Conservation (phyloP, 129 eudicot genomes). For the Tagetes patula region DNA sequence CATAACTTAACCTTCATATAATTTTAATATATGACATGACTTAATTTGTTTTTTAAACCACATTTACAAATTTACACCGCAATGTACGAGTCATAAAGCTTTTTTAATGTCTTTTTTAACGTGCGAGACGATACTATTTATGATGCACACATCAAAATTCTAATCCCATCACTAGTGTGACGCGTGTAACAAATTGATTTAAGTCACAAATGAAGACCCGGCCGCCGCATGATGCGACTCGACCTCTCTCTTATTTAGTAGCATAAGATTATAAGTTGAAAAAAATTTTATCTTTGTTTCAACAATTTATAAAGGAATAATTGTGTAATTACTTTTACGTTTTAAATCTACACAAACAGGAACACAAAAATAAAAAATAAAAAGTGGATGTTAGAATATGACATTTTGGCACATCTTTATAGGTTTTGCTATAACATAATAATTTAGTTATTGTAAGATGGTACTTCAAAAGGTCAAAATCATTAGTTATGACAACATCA, state of each 20-base stretch:
- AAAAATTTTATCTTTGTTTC: neutral
- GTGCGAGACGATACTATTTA: too few species aligned
- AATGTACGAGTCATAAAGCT: too few species aligned
- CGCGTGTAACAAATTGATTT: too few species aligned
- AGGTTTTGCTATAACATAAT: neutral
- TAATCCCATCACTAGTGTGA: too few species aligned
- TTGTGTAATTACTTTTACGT: neutral
- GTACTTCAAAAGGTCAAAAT: neutral
- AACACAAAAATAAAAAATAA: neutral
- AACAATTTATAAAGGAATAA: neutral
- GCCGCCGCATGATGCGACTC: too few species aligned
- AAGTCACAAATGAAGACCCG: too few species aligned
- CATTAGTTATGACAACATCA: neutral
- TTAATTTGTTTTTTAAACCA: too few species aligned
- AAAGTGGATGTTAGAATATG: neutral
- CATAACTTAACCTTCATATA: too few species aligned
- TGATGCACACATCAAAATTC: too few species aligned
- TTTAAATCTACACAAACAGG: neutral
- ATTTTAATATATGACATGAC: too few species aligned
- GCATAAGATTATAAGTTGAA: neutral
- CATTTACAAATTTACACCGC: too few species aligned
- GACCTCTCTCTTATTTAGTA: neutral
- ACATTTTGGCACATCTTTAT: neutral
- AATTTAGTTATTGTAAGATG: neutral
- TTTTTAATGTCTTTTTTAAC: too few species aligned